These are phyloP conservation scores for Neurospora sp. DNA, from an alignment of 495 filamentous ascomycete genomes.

Conservation along the genomic window DNA sequence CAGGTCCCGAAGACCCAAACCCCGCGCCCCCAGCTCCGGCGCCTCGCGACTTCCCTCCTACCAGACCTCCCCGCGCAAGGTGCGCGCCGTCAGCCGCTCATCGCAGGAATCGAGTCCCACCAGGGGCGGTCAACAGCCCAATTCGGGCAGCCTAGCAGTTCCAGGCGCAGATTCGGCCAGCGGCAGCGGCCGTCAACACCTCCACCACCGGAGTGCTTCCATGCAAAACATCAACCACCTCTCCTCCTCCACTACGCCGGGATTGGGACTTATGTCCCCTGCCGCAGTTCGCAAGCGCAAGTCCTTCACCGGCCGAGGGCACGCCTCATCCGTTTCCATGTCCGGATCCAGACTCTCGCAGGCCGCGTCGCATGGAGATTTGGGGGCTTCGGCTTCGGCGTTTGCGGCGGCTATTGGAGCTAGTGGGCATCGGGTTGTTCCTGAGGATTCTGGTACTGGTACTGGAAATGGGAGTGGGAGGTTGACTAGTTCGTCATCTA, in stretches of 20 bases:
- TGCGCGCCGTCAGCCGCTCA: constrained; percentile 16
- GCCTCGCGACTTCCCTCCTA: constrained; percentile 24
- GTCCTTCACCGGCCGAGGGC: constrained; percentile 15
- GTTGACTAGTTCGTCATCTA: not conserved
- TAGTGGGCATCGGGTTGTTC: not conserved
- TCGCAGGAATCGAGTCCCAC: not conserved
- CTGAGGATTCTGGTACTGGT: not conserved
- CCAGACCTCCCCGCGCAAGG: constrained; percentile 28
- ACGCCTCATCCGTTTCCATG: not conserved
- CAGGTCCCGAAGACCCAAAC: constrained; percentile 22
- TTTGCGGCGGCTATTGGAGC: not conserved
- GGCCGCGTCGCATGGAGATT: not conserved
- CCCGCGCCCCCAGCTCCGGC: constrained; percentile 34
- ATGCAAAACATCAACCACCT: constrained; percentile 12
- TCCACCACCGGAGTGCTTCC: constrained; percentile 17
- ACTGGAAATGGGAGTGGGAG: not conserved
- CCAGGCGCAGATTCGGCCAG: constrained; percentile 8
- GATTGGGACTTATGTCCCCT: not conserved
- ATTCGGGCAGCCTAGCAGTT: not conserved
- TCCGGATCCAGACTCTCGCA: not conserved
- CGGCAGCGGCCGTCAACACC: constrained; percentile 14
- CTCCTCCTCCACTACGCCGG: no score
- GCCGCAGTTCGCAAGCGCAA: constrained; percentile 17
- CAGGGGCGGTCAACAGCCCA: not conserved
- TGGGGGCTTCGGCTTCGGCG: not conserved